Evolutionary conservation across 2,329 filamentous ascomycete species (phyloP).

Genomic region (Thelonectria discophora): DNA sequence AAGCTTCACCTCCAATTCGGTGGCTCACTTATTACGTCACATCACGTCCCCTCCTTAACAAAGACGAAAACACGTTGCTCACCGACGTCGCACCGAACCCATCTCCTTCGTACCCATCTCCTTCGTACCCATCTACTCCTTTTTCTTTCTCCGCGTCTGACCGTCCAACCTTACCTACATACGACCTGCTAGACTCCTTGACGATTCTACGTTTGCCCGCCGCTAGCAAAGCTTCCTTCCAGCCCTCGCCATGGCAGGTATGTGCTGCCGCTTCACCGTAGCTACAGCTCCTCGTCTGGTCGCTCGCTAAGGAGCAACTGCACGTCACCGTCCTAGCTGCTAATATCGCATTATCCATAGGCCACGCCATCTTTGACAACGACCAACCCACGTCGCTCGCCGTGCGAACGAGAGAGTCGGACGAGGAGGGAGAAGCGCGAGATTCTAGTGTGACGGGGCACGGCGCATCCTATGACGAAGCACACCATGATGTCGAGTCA

Average conservation of each 20-base stretch:
- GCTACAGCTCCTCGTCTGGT: conserved; percentile 17
- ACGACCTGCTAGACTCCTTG: neutral
- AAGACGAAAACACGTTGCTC: conserved; percentile 15
- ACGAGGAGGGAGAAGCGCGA: conserved; percentile 43
- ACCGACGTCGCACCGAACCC: conserved; percentile 22
- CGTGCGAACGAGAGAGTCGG: conserved; percentile 43
- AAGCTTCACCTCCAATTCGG: neutral
- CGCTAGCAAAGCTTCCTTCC: neutral
- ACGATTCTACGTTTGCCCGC: conserved; percentile 11
- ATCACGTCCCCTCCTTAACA: neutral
- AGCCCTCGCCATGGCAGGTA: conserved; percentile 37
- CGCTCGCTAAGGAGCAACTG: conserved; percentile 6
- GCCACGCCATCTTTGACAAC: conserved; percentile 28
- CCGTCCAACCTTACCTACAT: conserved; percentile 17
- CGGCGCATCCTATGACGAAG: conserved; percentile 35
- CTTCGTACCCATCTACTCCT: conserved; percentile 12
- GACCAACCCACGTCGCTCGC: conserved; percentile 37
- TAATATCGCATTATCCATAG: conserved; percentile 19
- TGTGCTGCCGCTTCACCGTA: conserved; percentile 28
- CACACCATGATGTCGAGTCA: conserved; percentile 34
- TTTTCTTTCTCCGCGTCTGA: conserved; percentile 15
- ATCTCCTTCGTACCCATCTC: conserved; percentile 7
- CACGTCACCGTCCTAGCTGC: neutral
- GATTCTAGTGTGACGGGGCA: conserved; percentile 38
- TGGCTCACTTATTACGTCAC: neutral